Conservation (phyloP, 108 stramenopile species). For the Nitzschia inconspicua region DNA sequence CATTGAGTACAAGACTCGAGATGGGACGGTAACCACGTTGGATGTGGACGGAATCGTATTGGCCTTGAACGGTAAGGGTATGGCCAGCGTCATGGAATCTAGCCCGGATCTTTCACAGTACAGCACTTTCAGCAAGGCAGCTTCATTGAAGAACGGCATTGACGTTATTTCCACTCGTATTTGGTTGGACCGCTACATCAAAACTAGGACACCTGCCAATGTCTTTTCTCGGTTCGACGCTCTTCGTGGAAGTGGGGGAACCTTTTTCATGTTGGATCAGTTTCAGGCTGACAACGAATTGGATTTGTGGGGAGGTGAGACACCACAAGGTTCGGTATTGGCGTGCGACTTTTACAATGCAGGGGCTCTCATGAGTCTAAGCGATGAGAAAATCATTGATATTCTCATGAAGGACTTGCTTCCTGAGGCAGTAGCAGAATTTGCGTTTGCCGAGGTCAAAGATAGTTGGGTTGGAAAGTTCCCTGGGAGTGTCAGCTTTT, state of each 20-base stretch:
- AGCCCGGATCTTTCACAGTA: slow-evolving; percentile 70
- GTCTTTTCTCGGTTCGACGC: slow-evolving; percentile 88
- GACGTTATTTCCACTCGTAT: slow-evolving; percentile 83
- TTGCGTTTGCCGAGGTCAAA: slow-evolving; percentile 75
- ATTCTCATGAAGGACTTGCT: slow-evolving; percentile 76
- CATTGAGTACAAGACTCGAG: slow-evolving; percentile 36
- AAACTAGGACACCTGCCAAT: slow-evolving; percentile 88
- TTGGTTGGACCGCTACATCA: slow-evolving; percentile 79
- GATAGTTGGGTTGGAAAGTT: slow-evolving; percentile 90
- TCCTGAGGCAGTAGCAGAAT: slow-evolving; percentile 70
- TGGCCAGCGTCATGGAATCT: slow-evolving; percentile 69
- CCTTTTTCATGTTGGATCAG: slow-evolving; percentile 94
- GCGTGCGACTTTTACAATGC: slow-evolving; percentile 95
- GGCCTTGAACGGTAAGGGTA: slow-evolving; percentile 83
- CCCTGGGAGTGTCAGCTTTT: slow-evolving; percentile 81
- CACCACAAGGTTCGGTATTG: slow-evolving; percentile 69
- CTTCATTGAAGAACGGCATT: slow-evolving; percentile 71
- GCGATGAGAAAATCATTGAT: slow-evolving; percentile 80
- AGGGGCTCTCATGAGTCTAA: slow-evolving; percentile 70
- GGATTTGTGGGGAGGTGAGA: slow-evolving; percentile 72
- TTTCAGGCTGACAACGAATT: slow-evolving; percentile 62
- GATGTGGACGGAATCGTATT: slow-evolving; percentile 78
- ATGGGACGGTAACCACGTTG: slow-evolving; percentile 44
- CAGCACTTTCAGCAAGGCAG: slow-evolving; percentile 67
- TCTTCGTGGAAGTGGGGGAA: slow-evolving; percentile 85